Conservation (phyloP, 2,329 filamentous ascomycete species). For the Fusarium nurragi region DNA sequence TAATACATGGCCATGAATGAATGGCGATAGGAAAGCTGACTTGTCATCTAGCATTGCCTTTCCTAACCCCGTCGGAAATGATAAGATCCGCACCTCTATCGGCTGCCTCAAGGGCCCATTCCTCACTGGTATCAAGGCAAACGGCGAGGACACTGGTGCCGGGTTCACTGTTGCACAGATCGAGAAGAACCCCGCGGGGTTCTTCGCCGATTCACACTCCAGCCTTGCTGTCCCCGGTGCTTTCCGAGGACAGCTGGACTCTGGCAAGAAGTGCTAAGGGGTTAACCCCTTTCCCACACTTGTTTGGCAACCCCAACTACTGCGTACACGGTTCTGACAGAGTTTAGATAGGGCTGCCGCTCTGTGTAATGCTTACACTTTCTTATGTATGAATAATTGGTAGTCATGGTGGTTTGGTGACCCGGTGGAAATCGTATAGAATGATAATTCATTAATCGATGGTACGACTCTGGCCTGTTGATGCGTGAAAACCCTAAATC, state of each 20-base stretch:
- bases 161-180: conserved; percentile 62
- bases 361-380: conserved; percentile 1
- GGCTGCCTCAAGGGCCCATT: conserved; percentile 55
- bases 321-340: not conserved
- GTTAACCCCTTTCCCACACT: not conserved
- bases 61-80: conserved; percentile 57
- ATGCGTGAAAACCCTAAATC: not conserved
- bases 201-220: conserved; percentile 65
- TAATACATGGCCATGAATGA: not conserved
- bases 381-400: conserved; percentile 4
- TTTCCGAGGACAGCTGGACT: conserved; percentile 59
- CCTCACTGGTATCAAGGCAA: conserved; percentile 45
- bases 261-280: conserved; percentile 28
- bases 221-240: conserved; percentile 59
- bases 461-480: conserved; percentile 5
- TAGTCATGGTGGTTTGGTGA: conserved; percentile 11
- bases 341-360: not conserved
- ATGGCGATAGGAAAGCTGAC: not conserved
- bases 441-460: conserved; percentile 36
- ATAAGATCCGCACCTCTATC: conserved; percentile 49
- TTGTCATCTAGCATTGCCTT: conserved; percentile 53
- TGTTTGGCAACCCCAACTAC: not conserved
- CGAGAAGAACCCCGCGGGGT: conserved; percentile 58
- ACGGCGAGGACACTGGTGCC: conserved; percentile 47
- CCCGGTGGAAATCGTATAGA: conserved; percentile 6